phyloP scores from a whole-genome alignment of 129 eudicot species.

The Helichrysum umbraculigerum region DNA sequence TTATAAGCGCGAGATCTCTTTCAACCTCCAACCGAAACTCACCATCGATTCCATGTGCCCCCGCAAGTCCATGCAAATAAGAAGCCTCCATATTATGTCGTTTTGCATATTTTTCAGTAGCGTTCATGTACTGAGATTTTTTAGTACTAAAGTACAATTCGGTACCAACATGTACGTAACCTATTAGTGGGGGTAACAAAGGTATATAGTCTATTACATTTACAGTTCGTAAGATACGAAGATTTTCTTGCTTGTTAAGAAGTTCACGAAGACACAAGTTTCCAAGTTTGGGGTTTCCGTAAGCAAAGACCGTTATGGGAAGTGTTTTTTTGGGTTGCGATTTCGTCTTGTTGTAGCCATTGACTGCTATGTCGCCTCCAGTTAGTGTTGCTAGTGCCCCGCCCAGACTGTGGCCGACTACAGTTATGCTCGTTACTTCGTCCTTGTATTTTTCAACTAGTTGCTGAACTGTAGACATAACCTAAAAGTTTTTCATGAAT shows the following conservation, averaged over 20 bases:
- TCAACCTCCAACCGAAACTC: constrained; percentile 42
- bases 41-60: constrained; percentile 36
- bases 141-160: constrained; percentile 31
- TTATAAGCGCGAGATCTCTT: constrained; percentile 46
- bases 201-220: constrained; percentile 48
- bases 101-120: constrained; percentile 8
- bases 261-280: constrained; percentile 35
- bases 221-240: constrained; percentile 31
- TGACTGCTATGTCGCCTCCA: constrained; percentile 57
- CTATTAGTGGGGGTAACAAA: constrained; percentile 34
- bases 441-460: constrained; percentile 43
- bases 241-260: constrained; percentile 15
- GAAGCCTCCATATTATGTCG: constrained; percentile 48
- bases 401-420: constrained; percentile 67
- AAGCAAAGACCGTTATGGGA: constrained; percentile 53
- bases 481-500: constrained; percentile 30
- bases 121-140: constrained; percentile 34
- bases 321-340: constrained; percentile 32
- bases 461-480: constrained; percentile 32
- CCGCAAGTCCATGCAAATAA: constrained; percentile 44
- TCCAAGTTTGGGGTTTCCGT: constrained; percentile 50
- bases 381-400: constrained; percentile 52
- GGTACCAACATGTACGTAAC: constrained; percentile 41
- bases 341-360: constrained; percentile 39
- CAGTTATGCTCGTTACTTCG: constrained; percentile 60